These are phyloP conservation scores for Iberis pinnata DNA, from an alignment of 345 rosid genomes.

Conservation along the genomic window DNA sequence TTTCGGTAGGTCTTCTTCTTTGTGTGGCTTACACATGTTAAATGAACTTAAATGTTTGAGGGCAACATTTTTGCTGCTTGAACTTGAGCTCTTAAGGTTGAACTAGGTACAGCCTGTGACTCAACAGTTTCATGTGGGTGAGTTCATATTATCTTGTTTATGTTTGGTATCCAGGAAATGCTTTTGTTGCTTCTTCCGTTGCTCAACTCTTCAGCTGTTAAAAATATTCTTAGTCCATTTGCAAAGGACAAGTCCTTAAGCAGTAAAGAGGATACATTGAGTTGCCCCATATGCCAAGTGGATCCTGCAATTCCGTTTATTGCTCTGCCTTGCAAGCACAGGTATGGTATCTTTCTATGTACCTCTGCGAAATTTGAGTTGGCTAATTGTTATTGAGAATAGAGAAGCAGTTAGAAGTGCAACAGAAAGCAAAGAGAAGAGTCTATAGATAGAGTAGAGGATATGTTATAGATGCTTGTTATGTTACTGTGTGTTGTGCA, in stretches of 20 bases:
- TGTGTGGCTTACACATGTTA: too few relatives aligned
- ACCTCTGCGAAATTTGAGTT: not conserved
- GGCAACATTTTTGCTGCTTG: too few relatives aligned
- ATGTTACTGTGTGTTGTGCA: too few relatives aligned
- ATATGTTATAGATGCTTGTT: too few relatives aligned
- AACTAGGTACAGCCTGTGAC: too few relatives aligned
- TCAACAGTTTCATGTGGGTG: too few relatives aligned
- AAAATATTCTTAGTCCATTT: slow-evolving; percentile 67
- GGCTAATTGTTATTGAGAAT: slow-evolving; percentile 2
- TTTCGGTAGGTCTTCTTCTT: slow-evolving; percentile 54
- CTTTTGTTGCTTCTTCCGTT: slow-evolving; percentile 89
- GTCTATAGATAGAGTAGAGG: too few relatives aligned
- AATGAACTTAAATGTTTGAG: too few relatives aligned
- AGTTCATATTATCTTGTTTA: slow-evolving; percentile 7
- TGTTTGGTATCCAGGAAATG: slow-evolving; percentile 68
- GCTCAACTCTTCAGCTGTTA: slow-evolving; percentile 81
- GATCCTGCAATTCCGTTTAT: slow-evolving; percentile 79
- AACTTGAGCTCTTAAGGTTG: too few relatives aligned
- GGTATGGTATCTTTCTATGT: slow-evolving; percentile 38
- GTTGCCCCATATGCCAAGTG: slow-evolving; percentile 77
- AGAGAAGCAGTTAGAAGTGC: too few relatives aligned
- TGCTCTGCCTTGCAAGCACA: slow-evolving; percentile 91
- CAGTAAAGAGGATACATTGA: slow-evolving; percentile 45
- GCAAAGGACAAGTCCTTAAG: slow-evolving; percentile 70
- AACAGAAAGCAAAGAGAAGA: too few relatives aligned